phyloP scores from a whole-genome alignment of 768 basidiomycete species.

The Lyophyllum decastes region DNA sequence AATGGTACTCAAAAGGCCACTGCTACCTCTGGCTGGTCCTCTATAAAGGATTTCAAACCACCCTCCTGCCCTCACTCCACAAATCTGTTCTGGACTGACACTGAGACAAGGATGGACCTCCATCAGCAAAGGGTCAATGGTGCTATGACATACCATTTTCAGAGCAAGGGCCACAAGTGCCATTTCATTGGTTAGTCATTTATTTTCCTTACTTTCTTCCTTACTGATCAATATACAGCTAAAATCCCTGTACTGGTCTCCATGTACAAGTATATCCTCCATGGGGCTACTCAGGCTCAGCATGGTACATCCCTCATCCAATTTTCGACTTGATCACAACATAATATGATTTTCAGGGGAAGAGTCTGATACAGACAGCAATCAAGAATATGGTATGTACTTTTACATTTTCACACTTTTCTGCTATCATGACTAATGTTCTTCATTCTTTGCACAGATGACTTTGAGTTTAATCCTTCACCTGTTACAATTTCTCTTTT shows the following conservation, averaged over 20 bases:
- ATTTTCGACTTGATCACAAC: neutral
- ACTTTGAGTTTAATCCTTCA: neutral
- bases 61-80: neutral
- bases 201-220: neutral
- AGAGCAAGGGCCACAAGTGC: neutral
- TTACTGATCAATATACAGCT: neutral
- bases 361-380: neutral
- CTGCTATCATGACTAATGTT: too few relatives aligned
- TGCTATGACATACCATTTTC: neutral
- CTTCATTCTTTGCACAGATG: neutral
- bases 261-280: neutral
- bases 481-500: too few relatives aligned
- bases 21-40: neutral
- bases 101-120: neutral
- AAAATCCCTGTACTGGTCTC: neutral
- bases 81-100: neutral
- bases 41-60: neutral
- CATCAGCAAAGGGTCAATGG: neutral
- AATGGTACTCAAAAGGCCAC: neutral
- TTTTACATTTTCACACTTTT: too few relatives aligned
- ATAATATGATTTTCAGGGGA: neutral
- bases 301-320: neutral
- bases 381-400: too few relatives aligned
- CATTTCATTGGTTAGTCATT: neutral
- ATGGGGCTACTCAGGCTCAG: neutral